A percentile compares a stretch with the other conserved stretches of the same genome.
Conservation (phyloP, 2,329 filamentous ascomycete genomes). For the Phialophora expanda region DNA sequence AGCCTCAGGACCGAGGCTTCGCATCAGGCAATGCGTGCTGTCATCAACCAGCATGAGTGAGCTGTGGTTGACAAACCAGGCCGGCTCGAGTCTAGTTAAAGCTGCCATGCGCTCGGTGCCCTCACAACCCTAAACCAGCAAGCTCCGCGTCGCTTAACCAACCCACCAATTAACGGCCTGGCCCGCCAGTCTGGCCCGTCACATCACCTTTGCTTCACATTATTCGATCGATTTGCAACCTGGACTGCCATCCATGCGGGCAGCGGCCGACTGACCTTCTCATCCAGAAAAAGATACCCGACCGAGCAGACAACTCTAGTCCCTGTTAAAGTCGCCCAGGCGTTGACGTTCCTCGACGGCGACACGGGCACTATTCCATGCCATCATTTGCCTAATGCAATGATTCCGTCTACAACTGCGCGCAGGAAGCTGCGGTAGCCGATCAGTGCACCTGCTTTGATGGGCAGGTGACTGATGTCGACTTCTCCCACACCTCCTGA, state of each 20-base stretch:
- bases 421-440: slow-evolving; percentile 36
- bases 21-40: not conserved
- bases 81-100: not conserved
- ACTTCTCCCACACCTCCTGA: slow-evolving; percentile 25
- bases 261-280: slow-evolving; percentile 3
- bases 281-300: slow-evolving; percentile 4
- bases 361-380: not conserved
- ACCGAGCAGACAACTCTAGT: not conserved
- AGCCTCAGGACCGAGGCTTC: too few species aligned
- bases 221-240: not conserved
- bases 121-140: not conserved
- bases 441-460: slow-evolving; percentile 28
- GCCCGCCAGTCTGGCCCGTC: not conserved
- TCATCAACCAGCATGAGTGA: not conserved
- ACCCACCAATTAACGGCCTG: not conserved
- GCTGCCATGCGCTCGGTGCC: not conserved
- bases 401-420: slow-evolving; percentile 22
- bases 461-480: slow-evolving; percentile 37
- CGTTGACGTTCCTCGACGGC: not conserved
- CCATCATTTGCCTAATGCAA: slow-evolving; percentile 19
- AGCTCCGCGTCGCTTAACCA: not conserved
- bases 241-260: not conserved
- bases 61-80: not conserved
- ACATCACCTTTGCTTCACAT: not conserved
- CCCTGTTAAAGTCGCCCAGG: not conserved